phyloP scores from a whole-genome alignment of 805 yeast species.

The Brettanomyces anomalus region DNA sequence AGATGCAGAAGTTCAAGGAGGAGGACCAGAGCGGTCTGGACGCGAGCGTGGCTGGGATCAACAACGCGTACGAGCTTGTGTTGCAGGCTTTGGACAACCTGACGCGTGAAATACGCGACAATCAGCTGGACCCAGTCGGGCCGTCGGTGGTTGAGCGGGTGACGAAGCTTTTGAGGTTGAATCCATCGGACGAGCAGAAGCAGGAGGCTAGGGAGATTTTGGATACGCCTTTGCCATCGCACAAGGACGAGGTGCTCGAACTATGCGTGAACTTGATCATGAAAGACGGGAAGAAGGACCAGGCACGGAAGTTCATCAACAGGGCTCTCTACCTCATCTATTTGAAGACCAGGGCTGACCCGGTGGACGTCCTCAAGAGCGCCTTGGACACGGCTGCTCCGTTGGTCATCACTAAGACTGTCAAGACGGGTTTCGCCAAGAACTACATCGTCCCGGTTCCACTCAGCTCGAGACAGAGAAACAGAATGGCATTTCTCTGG shows the following conservation, averaged over 20 bases:
- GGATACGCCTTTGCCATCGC: constrained; percentile 47
- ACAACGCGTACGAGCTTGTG: constrained; percentile 22
- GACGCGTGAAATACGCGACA: constrained; percentile 18
- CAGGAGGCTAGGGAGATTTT: constrained; percentile 43
- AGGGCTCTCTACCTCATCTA: constrained; percentile 75
- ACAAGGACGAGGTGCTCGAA: constrained; percentile 61
- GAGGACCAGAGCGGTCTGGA: constrained; percentile 19
- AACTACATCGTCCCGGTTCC: constrained; percentile 76
- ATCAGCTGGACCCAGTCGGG: constrained; percentile 14
- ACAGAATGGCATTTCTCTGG: constrained; percentile 85
- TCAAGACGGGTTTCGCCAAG: constrained; percentile 81
- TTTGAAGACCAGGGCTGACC: constrained; percentile 67
- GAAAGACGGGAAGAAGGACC: constrained; percentile 83
- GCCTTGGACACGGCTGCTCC: constrained; percentile 82
- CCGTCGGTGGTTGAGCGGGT: constrained; percentile 11
- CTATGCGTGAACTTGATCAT: constrained; percentile 80
- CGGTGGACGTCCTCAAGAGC: constrained; percentile 64
- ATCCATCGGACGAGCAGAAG: constrained; percentile 58
- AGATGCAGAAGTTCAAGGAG: constrained; percentile 5
- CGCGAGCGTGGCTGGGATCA: constrained; percentile 15
- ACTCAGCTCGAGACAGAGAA: constrained; percentile 70
- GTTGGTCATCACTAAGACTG: constrained; percentile 64
- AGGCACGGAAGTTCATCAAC: constrained; percentile 64
- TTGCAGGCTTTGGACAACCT: constrained; percentile 22
- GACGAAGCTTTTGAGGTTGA: constrained; percentile 28